These are phyloP conservation scores for Cyberlindnera sargentensis DNA, from an alignment of 805 yeast genomes.

Conservation along the genomic window DNA sequence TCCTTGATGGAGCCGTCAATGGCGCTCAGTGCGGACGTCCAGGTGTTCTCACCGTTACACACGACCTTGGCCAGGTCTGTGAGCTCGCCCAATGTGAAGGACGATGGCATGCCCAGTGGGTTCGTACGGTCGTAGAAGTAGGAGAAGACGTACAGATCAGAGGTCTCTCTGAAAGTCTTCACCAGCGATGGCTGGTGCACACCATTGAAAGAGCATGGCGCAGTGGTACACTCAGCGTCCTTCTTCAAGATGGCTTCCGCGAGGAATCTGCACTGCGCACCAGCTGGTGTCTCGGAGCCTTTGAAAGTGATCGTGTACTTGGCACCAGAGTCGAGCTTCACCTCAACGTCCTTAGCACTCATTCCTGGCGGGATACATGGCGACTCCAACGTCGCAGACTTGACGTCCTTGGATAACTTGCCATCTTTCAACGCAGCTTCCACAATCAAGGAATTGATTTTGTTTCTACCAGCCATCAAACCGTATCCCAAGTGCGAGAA, in stretches of 20 bases:
- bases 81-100: constrained; percentile 82
- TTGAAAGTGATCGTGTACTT: constrained; percentile 50
- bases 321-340: constrained; percentile 43
- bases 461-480: constrained; percentile 86
- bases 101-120: constrained; percentile 90
- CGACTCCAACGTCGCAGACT: constrained; percentile 46
- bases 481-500: constrained; percentile 96
- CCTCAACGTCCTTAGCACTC: constrained; percentile 50
- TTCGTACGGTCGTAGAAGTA: constrained; percentile 91
- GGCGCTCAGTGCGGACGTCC: constrained; percentile 62
- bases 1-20: constrained; percentile 61
- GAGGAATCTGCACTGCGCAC: constrained; percentile 79
- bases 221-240: constrained; percentile 63
- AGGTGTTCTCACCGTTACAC: constrained; percentile 73
- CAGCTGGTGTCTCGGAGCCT: constrained; percentile 58
- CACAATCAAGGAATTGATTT: constrained; percentile 64
- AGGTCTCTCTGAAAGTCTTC: constrained; percentile 60
- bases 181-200: constrained; percentile 92
- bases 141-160: constrained; percentile 86
- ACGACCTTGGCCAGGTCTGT: constrained; percentile 75
- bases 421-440: constrained; percentile 38
- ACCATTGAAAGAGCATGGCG: constrained; percentile 95
- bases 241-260: constrained; percentile 82
- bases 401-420: constrained; percentile 31
- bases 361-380: constrained; percentile 88